These are phyloP conservation scores for Amyloporia xantha DNA, from an alignment of 768 basidiomycete genomes.

Conservation along the genomic window DNA sequence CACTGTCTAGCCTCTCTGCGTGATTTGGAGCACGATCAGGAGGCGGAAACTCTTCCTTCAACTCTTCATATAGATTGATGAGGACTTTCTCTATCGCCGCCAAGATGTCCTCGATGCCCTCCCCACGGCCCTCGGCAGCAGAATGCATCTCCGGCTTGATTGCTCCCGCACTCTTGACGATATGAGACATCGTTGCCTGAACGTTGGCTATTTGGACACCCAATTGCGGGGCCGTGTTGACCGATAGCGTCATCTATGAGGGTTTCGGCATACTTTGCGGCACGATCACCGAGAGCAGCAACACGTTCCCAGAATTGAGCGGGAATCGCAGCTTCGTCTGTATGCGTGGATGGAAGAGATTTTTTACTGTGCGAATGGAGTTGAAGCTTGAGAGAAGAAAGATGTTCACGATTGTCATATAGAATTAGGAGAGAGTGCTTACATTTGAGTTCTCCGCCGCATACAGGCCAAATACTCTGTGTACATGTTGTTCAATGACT, in stretches of 20 bases:
- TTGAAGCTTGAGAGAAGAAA: not conserved
- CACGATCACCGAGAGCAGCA: not conserved
- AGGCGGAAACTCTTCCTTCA: conserved; percentile 22
- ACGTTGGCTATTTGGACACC: not conserved
- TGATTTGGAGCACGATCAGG: conserved; percentile 27
- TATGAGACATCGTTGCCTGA: not conserved
- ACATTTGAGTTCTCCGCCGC: not conserved
- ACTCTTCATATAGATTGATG: conserved; percentile 18
- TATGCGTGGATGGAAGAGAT: not conserved
- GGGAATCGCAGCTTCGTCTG: not conserved
- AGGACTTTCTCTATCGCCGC: not conserved
- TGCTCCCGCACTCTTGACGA: not conserved
- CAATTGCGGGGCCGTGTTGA: not conserved
- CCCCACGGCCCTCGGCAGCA: conserved; percentile 10
- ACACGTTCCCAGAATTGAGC: not conserved
- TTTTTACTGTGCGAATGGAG: not conserved
- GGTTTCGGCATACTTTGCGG: not conserved
- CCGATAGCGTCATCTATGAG: not conserved
- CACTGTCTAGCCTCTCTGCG: conserved; percentile 18
- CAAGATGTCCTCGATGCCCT: conserved; percentile 6
- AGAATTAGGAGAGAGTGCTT: not conserved
- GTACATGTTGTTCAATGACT: not conserved
- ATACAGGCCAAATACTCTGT: not conserved
- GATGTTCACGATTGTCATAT: not conserved
- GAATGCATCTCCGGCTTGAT: not conserved